A percentile compares a stretch with the other conserved stretches of the same genome.
phyloP scores from a whole-genome alignment of 2,329 filamentous ascomycete species.

The Pyricularia grisea region DNA sequence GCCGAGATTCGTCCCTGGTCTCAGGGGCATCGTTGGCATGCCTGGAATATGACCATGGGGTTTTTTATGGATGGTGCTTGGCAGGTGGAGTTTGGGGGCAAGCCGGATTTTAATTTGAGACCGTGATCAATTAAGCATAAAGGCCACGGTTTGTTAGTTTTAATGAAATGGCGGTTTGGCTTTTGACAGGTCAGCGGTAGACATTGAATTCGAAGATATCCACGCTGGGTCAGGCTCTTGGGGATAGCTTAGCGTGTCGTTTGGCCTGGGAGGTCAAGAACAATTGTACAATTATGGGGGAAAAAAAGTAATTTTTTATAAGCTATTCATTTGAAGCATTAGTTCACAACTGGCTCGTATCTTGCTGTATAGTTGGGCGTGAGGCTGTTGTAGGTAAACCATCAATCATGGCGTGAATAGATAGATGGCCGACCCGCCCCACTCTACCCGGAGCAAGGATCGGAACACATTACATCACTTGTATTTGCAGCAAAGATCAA shows the following conservation, averaged over 20 bases:
- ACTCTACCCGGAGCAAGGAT: neutral
- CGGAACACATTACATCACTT: neutral
- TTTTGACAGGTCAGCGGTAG: neutral
- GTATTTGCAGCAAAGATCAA: neutral
- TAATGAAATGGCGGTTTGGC: neutral
- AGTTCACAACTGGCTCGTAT: neutral
- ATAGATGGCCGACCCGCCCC: neutral
- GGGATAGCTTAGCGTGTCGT: too few species aligned
- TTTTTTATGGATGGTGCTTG: neutral
- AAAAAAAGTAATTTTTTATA: neutral
- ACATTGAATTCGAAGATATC: neutral
- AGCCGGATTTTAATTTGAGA: neutral
- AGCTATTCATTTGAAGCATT: neutral
- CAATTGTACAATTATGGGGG: neutral
- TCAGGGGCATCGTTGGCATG: slow-evolving; percentile 36
- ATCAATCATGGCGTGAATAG: neutral
- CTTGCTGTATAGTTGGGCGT: neutral
- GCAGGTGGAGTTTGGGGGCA: neutral
- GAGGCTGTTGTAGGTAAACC: neutral
- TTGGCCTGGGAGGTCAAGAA: too few species aligned
- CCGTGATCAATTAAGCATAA: neutral
- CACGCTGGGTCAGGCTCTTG: neutral
- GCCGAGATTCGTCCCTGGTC: slow-evolving; percentile 36
- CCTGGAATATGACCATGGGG: slow-evolving; percentile 31
- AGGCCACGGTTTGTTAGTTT: neutral